Evolutionary conservation across 2,329 filamentous ascomycete genomes (phyloP), one percentile per base, ranked within the genome.

Genomic region (Fusarium mangiferae): DNA sequence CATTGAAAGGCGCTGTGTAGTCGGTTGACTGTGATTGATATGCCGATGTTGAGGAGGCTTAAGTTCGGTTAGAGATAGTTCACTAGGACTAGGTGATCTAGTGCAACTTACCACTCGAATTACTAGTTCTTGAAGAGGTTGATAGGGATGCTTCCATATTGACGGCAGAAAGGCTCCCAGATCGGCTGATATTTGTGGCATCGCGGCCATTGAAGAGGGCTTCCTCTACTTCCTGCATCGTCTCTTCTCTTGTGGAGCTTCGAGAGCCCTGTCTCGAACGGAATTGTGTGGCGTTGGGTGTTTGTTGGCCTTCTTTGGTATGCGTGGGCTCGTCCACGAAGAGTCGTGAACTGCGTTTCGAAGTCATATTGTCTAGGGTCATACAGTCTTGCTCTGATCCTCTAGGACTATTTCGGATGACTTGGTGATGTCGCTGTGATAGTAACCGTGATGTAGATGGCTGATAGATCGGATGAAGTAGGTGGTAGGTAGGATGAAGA

Each of bases 251-350:
- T 39, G 74, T 60, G 11, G 79, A 78, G 67, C 75, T 79, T 44
- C 77, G 77, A 5, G 81, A 82, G 49, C 75, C 79, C 35, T 77
- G 77, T 62, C 79, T 74, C 44, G 79, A 79, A 48, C 77, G 72
- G 51, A 77, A 79, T 7, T 80, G 73, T 4, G 77, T 72, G 11
- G 71, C 35, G 41, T 20, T 66, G 20, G 68, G 54, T 26, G 39
- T 68, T 52, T 66, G 44, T 15, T 77, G 62, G 20, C 56, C 49
- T 38, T 75, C 72, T 26, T 55, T 63, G 39, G 46, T 28, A 26
- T 69, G 70, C 3, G 60, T 46, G 12, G 55, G 48, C 46, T 78
- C 75, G 52, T 78, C 74, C 56, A 77, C 61, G 22, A 72, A 75
- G 22, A 62, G 56, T 66, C 70, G 72, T 42, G 76, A 74, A 55